Evolutionary conservation across 164 flowering plant genomes (phyloP), one percentile per base, ranked within the genome.

Genomic region (Stephania yunnanensis): DNA sequence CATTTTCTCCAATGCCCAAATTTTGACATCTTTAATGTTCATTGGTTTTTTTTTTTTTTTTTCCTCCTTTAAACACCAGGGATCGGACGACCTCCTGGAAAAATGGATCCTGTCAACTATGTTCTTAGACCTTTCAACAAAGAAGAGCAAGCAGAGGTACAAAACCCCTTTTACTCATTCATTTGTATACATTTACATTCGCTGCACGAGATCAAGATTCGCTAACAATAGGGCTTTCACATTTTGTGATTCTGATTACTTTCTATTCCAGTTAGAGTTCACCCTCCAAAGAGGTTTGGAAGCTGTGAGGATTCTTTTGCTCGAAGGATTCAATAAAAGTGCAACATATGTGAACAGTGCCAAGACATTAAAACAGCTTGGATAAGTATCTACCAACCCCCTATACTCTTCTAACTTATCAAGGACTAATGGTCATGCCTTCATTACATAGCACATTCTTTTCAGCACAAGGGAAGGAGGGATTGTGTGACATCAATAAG

Each of bases 21-120:
- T 46, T 48, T 22, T 63, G 46, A 13, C 36, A 7, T 63, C 8
- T 69, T 36, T 69, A 46, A 46, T 78, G 58, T 52, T 46, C 17
- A 61, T 50, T 75, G 2, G 70, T 36, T 4, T 36, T 50, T 63
- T 29, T 73, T 50, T 63, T 29, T 73, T 36, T 36, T 36, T 73
- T 5, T 68, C 7, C 11, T 31, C 69, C 52, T 77, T 72, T n/a
- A 36, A 36, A 36, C 69, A 8, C 36, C 30, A 95, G 99, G 99
- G 70, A 95, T 95, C 70, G 99, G 98, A 46, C 82, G 98, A 71
- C 98, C 99, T 75, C 95, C 98, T 55, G 99, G 98, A 55, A 95
- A 89, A 81, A 92, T 91, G 95, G 92, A 86, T 79, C 73, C 94
- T 42, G 85, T 76, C 11, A 83, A 67, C 71, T 95, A 84, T 87